phyloP scores from a whole-genome alignment of 768 basidiomycete species.

The Podaxis sp. region DNA sequence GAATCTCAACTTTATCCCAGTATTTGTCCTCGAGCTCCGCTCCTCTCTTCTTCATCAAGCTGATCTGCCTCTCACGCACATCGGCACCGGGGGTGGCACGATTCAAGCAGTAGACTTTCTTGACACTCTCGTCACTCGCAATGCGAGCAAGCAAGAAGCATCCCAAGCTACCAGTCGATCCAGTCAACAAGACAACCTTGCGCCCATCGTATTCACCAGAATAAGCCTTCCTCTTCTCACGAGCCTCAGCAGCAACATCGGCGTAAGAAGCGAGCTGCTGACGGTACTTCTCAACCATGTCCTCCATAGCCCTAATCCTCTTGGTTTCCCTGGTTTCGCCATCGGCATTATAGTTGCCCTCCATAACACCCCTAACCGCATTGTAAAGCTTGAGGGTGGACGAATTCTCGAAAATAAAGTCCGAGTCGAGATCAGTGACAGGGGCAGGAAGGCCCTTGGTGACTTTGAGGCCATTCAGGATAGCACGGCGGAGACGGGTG shows the following conservation, averaged over 20 bases:
- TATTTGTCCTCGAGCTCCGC: conserved; percentile 17
- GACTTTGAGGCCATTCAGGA: conserved; percentile 21
- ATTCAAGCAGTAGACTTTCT: conserved; percentile 29
- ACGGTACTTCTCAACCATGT: conserved; percentile 24
- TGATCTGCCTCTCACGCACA: conserved; percentile 22
- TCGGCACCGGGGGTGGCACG: conserved; percentile 17
- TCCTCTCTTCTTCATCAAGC: conserved; percentile 27
- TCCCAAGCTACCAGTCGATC: conserved; percentile 37
- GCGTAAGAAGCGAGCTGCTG: conserved; percentile 12
- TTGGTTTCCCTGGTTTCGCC: conserved; percentile 14
- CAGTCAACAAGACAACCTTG: conserved; percentile 31
- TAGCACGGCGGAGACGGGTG: conserved; percentile 26
- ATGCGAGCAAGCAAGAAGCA: conserved; percentile 29
- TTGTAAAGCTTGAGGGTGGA: conserved; percentile 21
- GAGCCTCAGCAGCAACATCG: conserved; percentile 2
- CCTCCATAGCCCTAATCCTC: conserved; percentile 20
- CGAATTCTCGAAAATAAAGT: conserved; percentile 28
- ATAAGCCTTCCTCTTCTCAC: not conserved
- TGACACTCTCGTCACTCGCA: conserved; percentile 18
- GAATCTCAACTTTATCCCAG: conserved; percentile 27
- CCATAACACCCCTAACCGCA: conserved; percentile 19
- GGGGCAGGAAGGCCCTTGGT: conserved; percentile 15
- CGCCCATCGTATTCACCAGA: conserved; percentile 2
- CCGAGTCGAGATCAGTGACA: conserved; percentile 17
- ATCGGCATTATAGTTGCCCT: conserved; percentile 9